phyloP scores from a whole-genome alignment of 306 rosid species.

The Lathyrus tuberosus region DNA sequence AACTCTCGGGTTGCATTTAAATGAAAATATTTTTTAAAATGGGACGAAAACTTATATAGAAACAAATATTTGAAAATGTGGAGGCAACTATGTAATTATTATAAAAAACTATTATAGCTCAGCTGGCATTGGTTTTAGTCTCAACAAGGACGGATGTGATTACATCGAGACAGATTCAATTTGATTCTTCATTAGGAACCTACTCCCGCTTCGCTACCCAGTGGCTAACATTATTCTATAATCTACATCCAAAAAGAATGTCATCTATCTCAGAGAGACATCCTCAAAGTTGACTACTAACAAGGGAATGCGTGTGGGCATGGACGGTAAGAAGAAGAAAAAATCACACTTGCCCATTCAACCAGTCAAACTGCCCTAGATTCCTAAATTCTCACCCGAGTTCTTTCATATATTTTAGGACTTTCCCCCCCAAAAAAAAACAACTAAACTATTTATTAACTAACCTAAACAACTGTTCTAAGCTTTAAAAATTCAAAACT shows the following conservation, averaged over 20 bases:
- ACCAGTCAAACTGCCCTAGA: not conserved
- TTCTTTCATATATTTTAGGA: not conserved
- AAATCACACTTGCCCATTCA: not conserved
- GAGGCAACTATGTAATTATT: conserved; percentile 2
- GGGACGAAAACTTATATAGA: not conserved
- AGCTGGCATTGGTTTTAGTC: not conserved
- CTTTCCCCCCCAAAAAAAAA: not conserved
- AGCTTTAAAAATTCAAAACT: not conserved
- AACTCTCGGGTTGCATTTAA: not conserved
- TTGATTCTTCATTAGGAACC: conserved; percentile 19
- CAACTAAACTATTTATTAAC: too few species aligned
- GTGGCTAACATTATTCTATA: conserved; percentile 1
- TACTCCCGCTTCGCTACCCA: not conserved
- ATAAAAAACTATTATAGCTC: conserved; percentile 29
- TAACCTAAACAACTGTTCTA: conserved; percentile 12
- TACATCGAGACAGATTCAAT: conserved; percentile 21
- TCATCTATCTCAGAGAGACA: not conserved
- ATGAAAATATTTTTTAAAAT: conserved; percentile 12
- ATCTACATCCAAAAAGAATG: not conserved
- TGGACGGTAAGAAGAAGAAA: not conserved
- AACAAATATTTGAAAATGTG: conserved; percentile 15
- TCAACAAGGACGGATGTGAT: not conserved
- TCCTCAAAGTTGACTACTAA: not conserved
- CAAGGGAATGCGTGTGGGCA: not conserved
- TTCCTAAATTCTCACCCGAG: conserved; percentile 4